Base-by-base conservation (phyloP, 176 grass and related monocot genomes). In the bread wheat (Triticum aestivum) region DNA sequence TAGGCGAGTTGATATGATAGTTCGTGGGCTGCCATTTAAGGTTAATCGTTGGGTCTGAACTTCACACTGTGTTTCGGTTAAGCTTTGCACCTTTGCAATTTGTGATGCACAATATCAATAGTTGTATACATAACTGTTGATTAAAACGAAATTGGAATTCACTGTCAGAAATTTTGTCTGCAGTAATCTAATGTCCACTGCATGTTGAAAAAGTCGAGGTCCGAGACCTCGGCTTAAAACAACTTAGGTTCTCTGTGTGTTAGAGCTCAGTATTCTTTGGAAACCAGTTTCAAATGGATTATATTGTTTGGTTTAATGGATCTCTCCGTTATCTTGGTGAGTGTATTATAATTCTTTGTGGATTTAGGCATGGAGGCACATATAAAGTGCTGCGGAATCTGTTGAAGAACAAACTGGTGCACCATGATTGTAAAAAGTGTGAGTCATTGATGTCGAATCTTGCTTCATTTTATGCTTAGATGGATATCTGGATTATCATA, bases 381-480 rank as follows among this genome's bases (percentile, higher is more conserved):
- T 96, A 98, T 78, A 91, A 96, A 77, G 94, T 98, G 39, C 51
- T 96, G 87, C 86, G 90, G 75, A 98, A 92, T 94, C 77, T 98
- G 65, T 84, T 98, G 78, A 98, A 96, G 89, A 82, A 96, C 80
- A 98, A 98, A 42, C 84, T 98, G 26, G 90, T 98, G 44, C 97
- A 98, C 51, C 97, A 98, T 75, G 97, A 94, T 80, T 83, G 84
- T 1, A 73, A 94, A 64, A 98, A 98, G 73, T 98, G 93, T 98
- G 65, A 89, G 91, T 84, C 15, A 2, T 41, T 73, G 29, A 42
- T 66, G 41, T 10, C 29, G 35, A 26, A 77, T 80, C 12, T 10
- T 77, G 30, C 9, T 47, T 83, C 38, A 11, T 7, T 42, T 56
- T 11, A 10, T 11, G 8, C 65, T 21, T 54, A 18, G 15, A 80